Percentiles rank a stretch among this genome's conserved stretches.
phyloP scores from a whole-genome alignment of 495 filamentous ascomycete genomes.

The Neurospora sublineolata region DNA sequence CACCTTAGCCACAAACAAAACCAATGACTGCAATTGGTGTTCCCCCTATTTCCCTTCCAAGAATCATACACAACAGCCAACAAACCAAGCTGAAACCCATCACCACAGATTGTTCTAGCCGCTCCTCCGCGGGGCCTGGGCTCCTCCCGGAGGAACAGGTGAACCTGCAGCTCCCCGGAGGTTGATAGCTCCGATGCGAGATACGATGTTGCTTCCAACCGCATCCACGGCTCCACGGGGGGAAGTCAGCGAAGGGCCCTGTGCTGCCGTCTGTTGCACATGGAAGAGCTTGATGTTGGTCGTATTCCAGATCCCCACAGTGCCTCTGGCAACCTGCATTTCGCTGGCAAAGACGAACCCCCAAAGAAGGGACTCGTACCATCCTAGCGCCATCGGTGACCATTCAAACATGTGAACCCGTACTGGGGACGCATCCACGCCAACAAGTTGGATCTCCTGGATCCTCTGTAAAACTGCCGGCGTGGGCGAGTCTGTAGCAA shows the following conservation, averaged over 20 bases:
- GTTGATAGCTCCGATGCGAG: constrained; percentile 71
- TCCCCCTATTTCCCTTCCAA: neutral
- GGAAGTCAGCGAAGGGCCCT: constrained; percentile 68
- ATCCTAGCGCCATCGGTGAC: constrained; percentile 83
- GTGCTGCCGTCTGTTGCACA: constrained; percentile 71
- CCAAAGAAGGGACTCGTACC: constrained; percentile 95
- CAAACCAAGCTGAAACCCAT: neutral
- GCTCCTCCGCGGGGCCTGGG: neutral
- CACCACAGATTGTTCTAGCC: neutral
- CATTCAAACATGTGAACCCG: constrained; percentile 89
- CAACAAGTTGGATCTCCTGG: constrained; percentile 33
- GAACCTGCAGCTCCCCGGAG: constrained; percentile 25
- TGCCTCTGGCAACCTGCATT: constrained; percentile 77
- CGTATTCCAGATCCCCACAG: constrained; percentile 91
- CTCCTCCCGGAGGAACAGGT: neutral
- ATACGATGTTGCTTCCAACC: constrained; percentile 83
- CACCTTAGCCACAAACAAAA: neutral
- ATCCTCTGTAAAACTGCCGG: constrained; percentile 28
- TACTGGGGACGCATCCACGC: constrained; percentile 63
- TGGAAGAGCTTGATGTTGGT: constrained; percentile 79
- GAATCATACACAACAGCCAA: neutral
- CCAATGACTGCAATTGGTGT: neutral
- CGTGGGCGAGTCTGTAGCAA: constrained; percentile 23
- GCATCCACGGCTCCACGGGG: constrained; percentile 92
- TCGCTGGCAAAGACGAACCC: constrained; percentile 88